Conservation (phyloP, 345 rosid genomes). For the Syzygium aromaticum region DNA sequence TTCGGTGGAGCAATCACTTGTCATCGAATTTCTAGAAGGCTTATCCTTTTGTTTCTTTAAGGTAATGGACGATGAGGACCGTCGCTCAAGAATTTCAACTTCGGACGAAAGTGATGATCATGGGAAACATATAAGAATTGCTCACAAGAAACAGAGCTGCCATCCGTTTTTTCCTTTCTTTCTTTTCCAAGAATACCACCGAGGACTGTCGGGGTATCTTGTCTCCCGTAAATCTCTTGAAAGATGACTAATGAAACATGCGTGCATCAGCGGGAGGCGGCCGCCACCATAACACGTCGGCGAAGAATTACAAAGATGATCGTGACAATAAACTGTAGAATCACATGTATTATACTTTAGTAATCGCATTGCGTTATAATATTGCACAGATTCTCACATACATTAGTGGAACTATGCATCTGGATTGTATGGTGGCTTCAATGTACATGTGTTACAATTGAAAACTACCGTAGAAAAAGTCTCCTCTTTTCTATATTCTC, state of each 20-base stretch:
- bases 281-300: not conserved
- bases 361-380: not conserved
- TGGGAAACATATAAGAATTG: not conserved
- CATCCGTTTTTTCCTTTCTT: not conserved
- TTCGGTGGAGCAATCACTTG: not conserved
- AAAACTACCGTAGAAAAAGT: not conserved
- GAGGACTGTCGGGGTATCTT: not conserved
- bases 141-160: rapidly evolving
- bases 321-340: not conserved
- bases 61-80: not conserved
- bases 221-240: not conserved
- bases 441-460: not conserved
- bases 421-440: not conserved
- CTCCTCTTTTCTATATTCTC: not conserved
- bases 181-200: not conserved
- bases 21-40: not conserved
- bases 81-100: not conserved
- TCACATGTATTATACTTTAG: not conserved
- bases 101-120: not conserved
- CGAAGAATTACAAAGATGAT: not conserved
- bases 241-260: not conserved
- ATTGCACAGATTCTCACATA: not conserved
- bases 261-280: not conserved
- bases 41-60: not conserved
- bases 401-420: not conserved